These are phyloP conservation scores for Marasmius tenuissimus DNA, from an alignment of 1,284 basidiomycete species.

Conservation along the genomic window DNA sequence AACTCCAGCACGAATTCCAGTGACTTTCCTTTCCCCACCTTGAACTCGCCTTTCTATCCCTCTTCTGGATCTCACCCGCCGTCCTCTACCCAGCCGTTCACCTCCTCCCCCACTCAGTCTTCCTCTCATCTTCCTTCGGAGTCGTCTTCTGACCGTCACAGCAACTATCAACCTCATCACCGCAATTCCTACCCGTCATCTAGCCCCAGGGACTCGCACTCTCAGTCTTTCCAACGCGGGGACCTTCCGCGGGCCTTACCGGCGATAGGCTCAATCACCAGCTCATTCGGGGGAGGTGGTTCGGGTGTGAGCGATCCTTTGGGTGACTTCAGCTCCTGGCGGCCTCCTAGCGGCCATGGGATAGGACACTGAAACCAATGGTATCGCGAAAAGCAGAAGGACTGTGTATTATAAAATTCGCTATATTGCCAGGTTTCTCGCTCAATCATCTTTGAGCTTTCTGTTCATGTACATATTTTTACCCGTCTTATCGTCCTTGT, in stretches of 20 bases:
- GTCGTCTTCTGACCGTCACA: background rate
- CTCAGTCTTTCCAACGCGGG: background rate
- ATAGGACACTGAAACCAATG: background rate
- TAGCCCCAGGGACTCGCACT: background rate
- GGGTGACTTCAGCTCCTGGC: background rate
- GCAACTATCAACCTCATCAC: background rate
- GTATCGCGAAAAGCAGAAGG: background rate
- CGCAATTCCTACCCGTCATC: background rate
- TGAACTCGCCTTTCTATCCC: slow-evolving; percentile 2
- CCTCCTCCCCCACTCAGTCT: background rate
- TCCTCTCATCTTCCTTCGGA: background rate
- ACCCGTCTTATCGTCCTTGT: background rate
- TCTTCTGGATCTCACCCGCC: background rate
- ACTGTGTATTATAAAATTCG: background rate
- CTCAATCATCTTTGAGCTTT: background rate
- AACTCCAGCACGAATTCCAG: background rate
- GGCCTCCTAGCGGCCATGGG: background rate
- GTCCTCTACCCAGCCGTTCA: background rate
- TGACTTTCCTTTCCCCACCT: background rate
- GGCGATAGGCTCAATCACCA: background rate
- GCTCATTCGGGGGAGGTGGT: background rate
- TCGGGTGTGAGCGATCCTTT: background rate
- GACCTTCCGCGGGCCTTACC: background rate
- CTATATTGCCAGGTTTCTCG: background rate
- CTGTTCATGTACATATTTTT: background rate